Evolutionary conservation across 2,329 filamentous ascomycete species (phyloP).

Genomic region (Pseudocercospora pini-densiflorae): DNA sequence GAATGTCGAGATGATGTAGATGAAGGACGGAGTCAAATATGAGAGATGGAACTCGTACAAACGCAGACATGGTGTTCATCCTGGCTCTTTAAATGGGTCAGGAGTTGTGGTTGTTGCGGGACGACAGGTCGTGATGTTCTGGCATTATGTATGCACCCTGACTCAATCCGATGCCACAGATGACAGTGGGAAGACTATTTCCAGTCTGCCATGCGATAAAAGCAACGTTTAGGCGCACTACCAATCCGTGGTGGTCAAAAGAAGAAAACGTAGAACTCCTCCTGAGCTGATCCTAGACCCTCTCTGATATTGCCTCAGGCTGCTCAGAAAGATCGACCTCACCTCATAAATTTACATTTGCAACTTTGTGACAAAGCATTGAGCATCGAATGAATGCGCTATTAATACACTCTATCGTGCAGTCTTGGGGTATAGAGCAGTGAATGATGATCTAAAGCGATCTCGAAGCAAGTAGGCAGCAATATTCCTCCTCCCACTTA

Average conservation of each 20-base stretch:
- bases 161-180: not conserved
- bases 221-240: not conserved
- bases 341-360: not conserved
- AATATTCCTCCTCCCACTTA: conserved; percentile 6
- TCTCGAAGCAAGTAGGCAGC: conserved; percentile 3
- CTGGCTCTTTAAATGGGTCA: too few species aligned
- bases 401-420: conserved; percentile 7
- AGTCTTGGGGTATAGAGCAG: conserved; percentile 5
- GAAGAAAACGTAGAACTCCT: not conserved
- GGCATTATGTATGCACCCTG: not conserved
- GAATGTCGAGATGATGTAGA: not conserved
- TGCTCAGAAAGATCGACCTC: not conserved
- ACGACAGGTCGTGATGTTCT: not conserved
- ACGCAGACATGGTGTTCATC: too few species aligned
- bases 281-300: not conserved
- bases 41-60: too few species aligned
- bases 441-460: conserved; percentile 7
- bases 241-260: not conserved
- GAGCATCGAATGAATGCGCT: not conserved
- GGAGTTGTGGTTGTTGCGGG: too few species aligned
- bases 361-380: not conserved
- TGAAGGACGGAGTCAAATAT: not conserved
- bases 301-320: not conserved
- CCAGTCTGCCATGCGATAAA: not conserved
- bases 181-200: not conserved